Evolutionary conservation across 2,329 filamentous ascomycete species (phyloP), one percentile per base, ranked within the genome.

Genomic region (Colletotrichum falcatum): DNA sequence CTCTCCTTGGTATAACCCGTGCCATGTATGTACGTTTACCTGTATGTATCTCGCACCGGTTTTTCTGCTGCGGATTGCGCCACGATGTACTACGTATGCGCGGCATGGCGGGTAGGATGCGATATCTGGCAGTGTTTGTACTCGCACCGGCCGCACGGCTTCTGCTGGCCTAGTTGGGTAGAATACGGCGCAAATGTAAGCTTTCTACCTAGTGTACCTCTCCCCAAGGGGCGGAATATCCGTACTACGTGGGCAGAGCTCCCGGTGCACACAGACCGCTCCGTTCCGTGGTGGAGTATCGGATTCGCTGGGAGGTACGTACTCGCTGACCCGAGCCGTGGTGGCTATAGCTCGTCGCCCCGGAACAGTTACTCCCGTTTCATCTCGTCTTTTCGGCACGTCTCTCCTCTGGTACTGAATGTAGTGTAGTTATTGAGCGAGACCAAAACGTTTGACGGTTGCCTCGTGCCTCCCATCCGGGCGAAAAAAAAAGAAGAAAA

Each of bases 301-400:
- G 67, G 58, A 67, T 67, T 37, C 58, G 59, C n/a, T 53, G 33
- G n/a, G 42, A 44, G 42, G 39, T 39, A 39, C 33, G n/a, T 61
- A n/a, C n/a, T 18, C 5, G 9, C n/a, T 30, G 18, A 37, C n/a
- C 44, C 9, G 59, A 61, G 37, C n/a, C 44, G 53, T 2, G n/a
- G 28, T 55, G 42, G 37, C 3, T 51, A 26, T 30, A 44, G 49
- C 23, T 55, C 30, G 37, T 33, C 16, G 23, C 46, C n/a, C 33
- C 16, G 30, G 30, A 42, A 39, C 35, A 61, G 49, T 66, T 66
- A 61, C 46, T 59, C 37, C 58, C 44, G 64, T 71, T 71, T 71
- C 68, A 68, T 46, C 64, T 62, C 35, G 46, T 58, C 51, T 28
- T 54, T 62, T 49, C 56, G 14, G 56, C 33, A 58, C 58, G 37